A percentile compares a stretch with the other conserved stretches of the same genome.
These are phyloP conservation scores for Cladorrhinum sp. DNA, from an alignment of 2,329 filamentous ascomycete species.

Conservation along the genomic window DNA sequence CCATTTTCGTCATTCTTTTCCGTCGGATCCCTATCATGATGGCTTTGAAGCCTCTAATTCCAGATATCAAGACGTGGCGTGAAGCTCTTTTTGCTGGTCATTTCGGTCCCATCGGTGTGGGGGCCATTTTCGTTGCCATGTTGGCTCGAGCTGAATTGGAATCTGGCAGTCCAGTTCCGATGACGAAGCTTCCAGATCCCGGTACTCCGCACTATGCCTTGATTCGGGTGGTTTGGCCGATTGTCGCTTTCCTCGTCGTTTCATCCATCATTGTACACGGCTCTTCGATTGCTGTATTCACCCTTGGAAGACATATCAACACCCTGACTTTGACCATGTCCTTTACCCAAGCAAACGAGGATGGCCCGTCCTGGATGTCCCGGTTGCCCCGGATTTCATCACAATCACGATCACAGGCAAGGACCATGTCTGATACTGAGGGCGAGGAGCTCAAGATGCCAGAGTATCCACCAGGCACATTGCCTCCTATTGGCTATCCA, in stretches of 20 bases:
- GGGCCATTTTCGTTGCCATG: conserved; percentile 93
- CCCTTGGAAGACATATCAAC: conserved; percentile 96
- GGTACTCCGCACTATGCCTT: conserved; percentile 61
- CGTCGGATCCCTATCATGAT: conserved; percentile 95
- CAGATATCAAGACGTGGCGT: conserved; percentile 96
- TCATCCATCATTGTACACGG: conserved; percentile 93
- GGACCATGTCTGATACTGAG: conserved; percentile 78
- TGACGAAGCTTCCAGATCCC: conserved; percentile 57
- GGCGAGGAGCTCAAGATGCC: conserved; percentile 60
- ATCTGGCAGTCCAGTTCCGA: conserved; percentile 69
- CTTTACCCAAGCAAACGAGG: conserved; percentile 85
- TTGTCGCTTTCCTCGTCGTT: conserved; percentile 90
- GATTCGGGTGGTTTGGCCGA: conserved; percentile 89
- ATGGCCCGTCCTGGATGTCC: conserved; percentile 93
- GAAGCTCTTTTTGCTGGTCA: conserved; percentile 96
- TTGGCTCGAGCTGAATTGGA: conserved; percentile 90
- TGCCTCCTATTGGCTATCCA: conserved; percentile 69
- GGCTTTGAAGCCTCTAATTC: conserved; percentile 83
- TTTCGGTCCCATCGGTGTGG: conserved; percentile 95
- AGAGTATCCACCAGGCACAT: conserved; percentile 63
- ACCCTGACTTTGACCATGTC: conserved; percentile 93
- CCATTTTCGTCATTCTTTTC: conserved; percentile 92
- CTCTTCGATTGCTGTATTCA: conserved; percentile 97
- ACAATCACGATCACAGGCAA: conserved; percentile 74
- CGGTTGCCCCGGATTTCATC: conserved; percentile 71